Evolutionary conservation across 2,329 filamentous ascomycete species (phyloP).

Genomic region (Pseudocercospora ulei): DNA sequence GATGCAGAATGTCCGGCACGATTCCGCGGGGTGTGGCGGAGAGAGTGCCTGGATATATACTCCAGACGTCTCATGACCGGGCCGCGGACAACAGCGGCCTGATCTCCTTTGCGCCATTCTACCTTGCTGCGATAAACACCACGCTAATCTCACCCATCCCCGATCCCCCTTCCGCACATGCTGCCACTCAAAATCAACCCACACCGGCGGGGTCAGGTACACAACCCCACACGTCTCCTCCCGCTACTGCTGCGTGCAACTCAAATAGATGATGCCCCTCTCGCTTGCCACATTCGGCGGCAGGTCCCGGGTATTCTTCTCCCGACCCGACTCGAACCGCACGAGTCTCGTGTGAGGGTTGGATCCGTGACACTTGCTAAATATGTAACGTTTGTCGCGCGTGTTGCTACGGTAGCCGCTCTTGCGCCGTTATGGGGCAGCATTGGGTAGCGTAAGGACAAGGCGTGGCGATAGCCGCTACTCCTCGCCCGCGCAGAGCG

Average conservation of each 20-base stretch:
- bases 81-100: not conserved
- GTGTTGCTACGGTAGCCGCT: conserved; percentile 12
- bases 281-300: conserved; percentile 17
- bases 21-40: not conserved
- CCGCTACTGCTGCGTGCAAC: conserved; percentile 22
- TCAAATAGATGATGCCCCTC: conserved; percentile 20
- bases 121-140: not conserved
- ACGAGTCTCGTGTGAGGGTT: conserved; percentile 24
- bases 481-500: not conserved
- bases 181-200: conserved; percentile 19
- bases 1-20: not conserved
- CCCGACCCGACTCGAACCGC: conserved; percentile 19
- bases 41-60: not conserved
- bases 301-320: conserved; percentile 26
- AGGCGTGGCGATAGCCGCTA: not conserved
- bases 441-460: not conserved
- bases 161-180: not conserved
- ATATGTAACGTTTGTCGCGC: conserved; percentile 17
- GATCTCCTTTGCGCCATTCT: not conserved
- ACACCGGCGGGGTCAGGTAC: conserved; percentile 22
- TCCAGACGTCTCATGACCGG: not conserved
- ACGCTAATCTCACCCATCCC: not conserved
- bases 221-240: conserved; percentile 9
- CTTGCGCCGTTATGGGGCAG: conserved; percentile 2
- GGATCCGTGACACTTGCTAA: conserved; percentile 24